A percentile compares a stretch with the other conserved stretches of the same genome.
Conservation (phyloP, 305 asterid genomes). For the Fraxinus baroniana region DNA sequence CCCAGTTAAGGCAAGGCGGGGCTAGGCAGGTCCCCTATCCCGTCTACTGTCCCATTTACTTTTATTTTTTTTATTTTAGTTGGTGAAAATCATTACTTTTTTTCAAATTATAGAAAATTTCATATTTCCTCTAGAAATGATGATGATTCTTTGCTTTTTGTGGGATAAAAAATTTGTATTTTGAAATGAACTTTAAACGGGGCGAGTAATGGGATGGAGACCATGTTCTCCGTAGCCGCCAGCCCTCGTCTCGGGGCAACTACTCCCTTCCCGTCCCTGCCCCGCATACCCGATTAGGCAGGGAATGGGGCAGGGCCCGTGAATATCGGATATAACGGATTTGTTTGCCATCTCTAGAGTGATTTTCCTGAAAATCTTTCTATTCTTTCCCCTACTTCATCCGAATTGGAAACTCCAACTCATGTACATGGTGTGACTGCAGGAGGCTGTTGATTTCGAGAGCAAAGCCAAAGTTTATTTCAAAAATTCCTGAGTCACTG, state of each 20-base stretch:
- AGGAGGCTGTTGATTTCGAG: slow-evolving; percentile 14
- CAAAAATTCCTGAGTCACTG: slow-evolving; percentile 12
- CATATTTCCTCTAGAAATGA: background rate
- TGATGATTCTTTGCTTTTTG: background rate
- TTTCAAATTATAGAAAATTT: background rate
- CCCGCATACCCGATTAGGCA: background rate
- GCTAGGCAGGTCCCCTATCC: background rate
- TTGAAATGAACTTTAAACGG: background rate
- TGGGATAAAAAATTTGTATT: background rate
- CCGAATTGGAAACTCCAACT: background rate
- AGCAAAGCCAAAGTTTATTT: background rate
- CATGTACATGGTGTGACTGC: background rate
- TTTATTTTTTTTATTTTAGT: background rate
- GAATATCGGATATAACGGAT: background rate
- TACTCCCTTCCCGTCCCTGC: background rate
- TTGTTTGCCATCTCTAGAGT: background rate
- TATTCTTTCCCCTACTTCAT: background rate
- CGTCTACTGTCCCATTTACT: background rate
- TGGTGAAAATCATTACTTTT: background rate
- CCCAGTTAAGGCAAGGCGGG: background rate
- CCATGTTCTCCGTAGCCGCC: background rate
- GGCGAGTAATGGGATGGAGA: background rate
- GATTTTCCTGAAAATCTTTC: background rate
- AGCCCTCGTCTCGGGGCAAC: background rate
- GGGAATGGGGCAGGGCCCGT: background rate